Evolutionary conservation across 2,329 filamentous ascomycete genomes (phyloP).

Genomic region (Xylariaceae sp.): DNA sequence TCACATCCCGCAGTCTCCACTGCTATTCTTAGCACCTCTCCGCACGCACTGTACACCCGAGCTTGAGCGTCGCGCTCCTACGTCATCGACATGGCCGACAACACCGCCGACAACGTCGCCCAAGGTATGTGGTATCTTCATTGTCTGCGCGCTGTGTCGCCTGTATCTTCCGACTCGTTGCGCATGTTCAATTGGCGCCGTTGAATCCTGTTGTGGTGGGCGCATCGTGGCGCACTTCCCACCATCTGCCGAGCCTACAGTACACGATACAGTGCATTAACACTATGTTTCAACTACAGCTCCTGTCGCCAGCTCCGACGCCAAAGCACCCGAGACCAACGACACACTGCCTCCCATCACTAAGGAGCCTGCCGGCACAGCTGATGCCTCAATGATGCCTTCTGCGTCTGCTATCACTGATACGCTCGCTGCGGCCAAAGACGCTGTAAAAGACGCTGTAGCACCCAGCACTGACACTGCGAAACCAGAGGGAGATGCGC

Average conservation of each 20-base stretch:
- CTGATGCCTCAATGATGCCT: conserved; percentile 18
- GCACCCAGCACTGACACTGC: conserved; percentile 3
- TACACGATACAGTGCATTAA: conserved; percentile 26
- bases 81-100: conserved; percentile 35
- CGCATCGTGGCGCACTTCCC: conserved; percentile 7
- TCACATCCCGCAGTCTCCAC: conserved; percentile 5
- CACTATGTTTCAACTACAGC: conserved; percentile 11
- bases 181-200: conserved; percentile 17
- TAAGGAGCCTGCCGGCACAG: conserved; percentile 20
- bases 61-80: conserved; percentile 22
- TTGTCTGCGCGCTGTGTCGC: conserved; percentile 9
- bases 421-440: conserved; percentile 3
- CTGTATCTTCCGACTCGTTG: conserved; percentile 13
- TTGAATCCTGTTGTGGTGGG: conserved; percentile 13
- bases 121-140: conserved; percentile 27
- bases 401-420: conserved; percentile 12
- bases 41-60: conserved; percentile 20
- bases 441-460: conserved; percentile 5
- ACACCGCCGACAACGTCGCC: conserved; percentile 23
- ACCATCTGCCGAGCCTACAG: conserved; percentile 16
- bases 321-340: conserved; percentile 17
- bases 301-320: conserved; percentile 20
- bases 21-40: conserved; percentile 5
- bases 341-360: conserved; percentile 18
- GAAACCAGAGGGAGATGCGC: conserved; percentile 18